A percentile compares a stretch with the other conserved stretches of the same genome.
Evolutionary conservation across 495 filamentous ascomycete genomes (phyloP).

Genomic region (Parmelia sp.): DNA sequence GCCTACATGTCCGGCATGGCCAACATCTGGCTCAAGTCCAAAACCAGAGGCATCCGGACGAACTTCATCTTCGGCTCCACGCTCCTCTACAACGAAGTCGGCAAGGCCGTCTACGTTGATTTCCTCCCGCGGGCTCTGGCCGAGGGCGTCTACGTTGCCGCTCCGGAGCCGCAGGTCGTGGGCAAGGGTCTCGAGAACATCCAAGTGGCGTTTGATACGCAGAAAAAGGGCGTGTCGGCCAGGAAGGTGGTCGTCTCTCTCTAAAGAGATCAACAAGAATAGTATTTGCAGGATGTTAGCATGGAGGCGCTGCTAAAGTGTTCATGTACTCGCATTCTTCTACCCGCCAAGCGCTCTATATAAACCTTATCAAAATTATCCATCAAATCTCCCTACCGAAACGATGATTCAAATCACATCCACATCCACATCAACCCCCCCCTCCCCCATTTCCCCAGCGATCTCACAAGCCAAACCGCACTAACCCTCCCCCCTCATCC

Average conservation of each 20-base stretch:
- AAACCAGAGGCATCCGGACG: slow-evolving; percentile 10
- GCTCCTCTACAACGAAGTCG: slow-evolving; percentile 25
- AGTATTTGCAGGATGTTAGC: neutral
- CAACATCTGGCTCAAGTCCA: slow-evolving; percentile 6
- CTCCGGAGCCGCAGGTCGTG: slow-evolving; percentile 33
- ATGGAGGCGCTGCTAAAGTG: no score
- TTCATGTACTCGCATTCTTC: no score
- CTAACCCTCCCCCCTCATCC: no score
- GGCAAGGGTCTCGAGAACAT: slow-evolving; percentile 38
- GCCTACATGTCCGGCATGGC: neutral
- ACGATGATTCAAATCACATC: no score
- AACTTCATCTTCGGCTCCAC: slow-evolving; percentile 17
- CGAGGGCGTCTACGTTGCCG: slow-evolving; percentile 23
- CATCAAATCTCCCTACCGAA: no score
- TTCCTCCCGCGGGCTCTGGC: slow-evolving; percentile 34
- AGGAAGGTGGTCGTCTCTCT: slow-evolving; percentile 39
- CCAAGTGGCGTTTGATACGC: slow-evolving; percentile 38
- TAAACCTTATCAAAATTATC: no score
- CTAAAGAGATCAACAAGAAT: neutral
- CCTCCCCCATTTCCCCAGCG: no score
- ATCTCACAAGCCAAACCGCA: no score
- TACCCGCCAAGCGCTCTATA: no score
- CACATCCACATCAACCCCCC: no score
- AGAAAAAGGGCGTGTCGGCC: slow-evolving; percentile 39
- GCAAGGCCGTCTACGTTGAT: slow-evolving; percentile 30